Evolutionary conservation across 73 alveolate species (phyloP).

Genomic region (Urostyla sp.): DNA sequence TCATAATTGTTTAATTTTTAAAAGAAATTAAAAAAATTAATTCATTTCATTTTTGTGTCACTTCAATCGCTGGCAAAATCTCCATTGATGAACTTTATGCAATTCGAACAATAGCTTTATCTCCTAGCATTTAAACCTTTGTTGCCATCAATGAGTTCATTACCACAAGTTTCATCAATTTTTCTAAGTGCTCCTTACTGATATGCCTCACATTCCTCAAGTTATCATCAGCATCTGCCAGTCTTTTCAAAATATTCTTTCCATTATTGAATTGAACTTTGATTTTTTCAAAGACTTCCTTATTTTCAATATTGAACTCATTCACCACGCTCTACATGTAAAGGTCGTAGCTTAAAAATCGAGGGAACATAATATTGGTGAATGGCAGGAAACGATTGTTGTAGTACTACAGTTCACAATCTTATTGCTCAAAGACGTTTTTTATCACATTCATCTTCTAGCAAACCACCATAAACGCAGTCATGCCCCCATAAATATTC

Average conservation of each 20-base stretch:
- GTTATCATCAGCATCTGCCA: slow-evolving; percentile 39
- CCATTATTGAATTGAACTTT: slow-evolving; percentile 36
- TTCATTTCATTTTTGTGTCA: slow-evolving; percentile 5
- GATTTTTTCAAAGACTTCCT: slow-evolving; percentile 1
- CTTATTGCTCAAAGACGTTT: slow-evolving; percentile 13
- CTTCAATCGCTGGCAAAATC: slow-evolving; percentile 8
- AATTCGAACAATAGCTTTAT: neutral
- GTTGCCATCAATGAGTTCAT: slow-evolving; percentile 41
- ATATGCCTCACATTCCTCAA: neutral
- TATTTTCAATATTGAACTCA: neutral
- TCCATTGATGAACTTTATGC: neutral
- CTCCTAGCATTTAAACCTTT: slow-evolving; percentile 53
- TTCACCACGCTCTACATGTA: slow-evolving; percentile 10
- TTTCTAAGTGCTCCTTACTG: slow-evolving; percentile 11
- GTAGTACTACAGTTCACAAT: slow-evolving; percentile 43
- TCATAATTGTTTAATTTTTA: too few species aligned
- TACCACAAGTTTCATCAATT: slow-evolving; percentile 32
- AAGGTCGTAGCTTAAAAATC: slow-evolving; percentile 41
- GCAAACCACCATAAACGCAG: neutral
- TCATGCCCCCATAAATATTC: slow-evolving; percentile 34
- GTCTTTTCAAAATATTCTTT: slow-evolving; percentile 15
- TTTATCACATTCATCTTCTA: neutral
- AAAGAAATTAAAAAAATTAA: too few species aligned
- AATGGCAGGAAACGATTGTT: slow-evolving; percentile 51
- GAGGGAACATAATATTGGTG: slow-evolving; percentile 48